Base-by-base conservation (phyloP, 495 filamentous ascomycete genomes). In the Penicillium lividum region DNA sequence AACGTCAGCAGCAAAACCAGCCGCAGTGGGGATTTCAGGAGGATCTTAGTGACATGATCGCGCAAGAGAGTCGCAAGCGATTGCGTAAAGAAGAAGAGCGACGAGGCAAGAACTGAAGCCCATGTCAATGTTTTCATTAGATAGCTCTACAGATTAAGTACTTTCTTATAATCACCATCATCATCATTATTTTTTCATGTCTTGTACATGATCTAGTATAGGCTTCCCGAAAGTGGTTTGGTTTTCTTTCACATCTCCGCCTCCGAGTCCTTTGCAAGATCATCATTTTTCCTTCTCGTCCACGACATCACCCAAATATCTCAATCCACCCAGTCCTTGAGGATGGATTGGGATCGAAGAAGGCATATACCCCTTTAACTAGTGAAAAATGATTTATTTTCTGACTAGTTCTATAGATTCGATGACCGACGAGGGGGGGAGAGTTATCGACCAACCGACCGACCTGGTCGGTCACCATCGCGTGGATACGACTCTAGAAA, bases 41-140 rank as follows among this genome's bases (percentile, higher is more conserved):
- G 66, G 94, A 97, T 71, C 73, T 98, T 49, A 95, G 87, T 69
- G 89, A 96, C 67, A 97, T 98, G 93, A 97, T 98, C 79, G 92
- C 91, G 33, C 86, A 88, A 61, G 94, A 98, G 74, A 92, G 87
- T 69, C 83, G 91, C 55, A 97, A 97, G 77, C 80, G 92, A 72
- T 79, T 90, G 68, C 92, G 91, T 79, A 81, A 86, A 61, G 92
- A 97, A 60, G 89, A 93, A 71, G 90, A 95, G 71, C 84, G 81
- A 70, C 77, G 81, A 53, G 77, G 74, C 18, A 80, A 76, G 67
- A 73, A 78, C 40, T 82, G 68, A 73, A 46, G 18, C 43, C 22
- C n/a, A 22, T 22, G 22, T 22, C 22, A 22, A 22, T 2, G 22
- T 22, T 53, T 38, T 27, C 28, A 11, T 15, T 13, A 3, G 15